A percentile compares a stretch with the other conserved stretches of the same genome.
Evolutionary conservation across 2,329 filamentous ascomycete genomes (phyloP).

Genomic region (Cladosporium sphaerospermum): DNA sequence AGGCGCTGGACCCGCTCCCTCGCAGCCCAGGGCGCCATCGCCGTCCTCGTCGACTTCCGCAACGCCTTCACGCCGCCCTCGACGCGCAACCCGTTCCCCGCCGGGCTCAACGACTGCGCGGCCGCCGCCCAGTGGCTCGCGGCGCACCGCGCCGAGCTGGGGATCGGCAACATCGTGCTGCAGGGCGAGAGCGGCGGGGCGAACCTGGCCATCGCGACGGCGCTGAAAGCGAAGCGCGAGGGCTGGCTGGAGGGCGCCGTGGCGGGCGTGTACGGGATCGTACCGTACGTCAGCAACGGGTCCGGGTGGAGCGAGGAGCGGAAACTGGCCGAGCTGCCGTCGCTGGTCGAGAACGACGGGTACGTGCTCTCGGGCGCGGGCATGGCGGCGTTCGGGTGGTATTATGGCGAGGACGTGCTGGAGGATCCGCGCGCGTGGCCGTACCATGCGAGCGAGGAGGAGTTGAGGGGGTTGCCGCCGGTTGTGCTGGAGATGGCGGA

Average conservation of each 20-base stretch:
- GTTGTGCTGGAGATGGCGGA: conserved; percentile 26
- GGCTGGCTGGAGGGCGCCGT: conserved; percentile 24
- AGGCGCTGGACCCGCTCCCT: conserved; percentile 23
- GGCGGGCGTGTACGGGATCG: conserved; percentile 23
- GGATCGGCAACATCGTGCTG: conserved; percentile 24
- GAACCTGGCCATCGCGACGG: conserved; percentile 25
- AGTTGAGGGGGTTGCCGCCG: conserved; percentile 26
- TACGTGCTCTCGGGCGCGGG: conserved; percentile 18
- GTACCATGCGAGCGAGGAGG: conserved; percentile 24
- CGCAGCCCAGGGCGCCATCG: conserved; percentile 20
- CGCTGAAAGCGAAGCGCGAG: conserved; percentile 25
- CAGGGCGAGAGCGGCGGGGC: conserved; percentile 29
- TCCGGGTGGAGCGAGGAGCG: conserved; percentile 17
- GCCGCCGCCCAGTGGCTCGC: conserved; percentile 22
- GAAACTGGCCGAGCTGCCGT: conserved; percentile 23
- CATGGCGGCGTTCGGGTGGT: conserved; percentile 18
- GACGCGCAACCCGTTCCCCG: conserved; percentile 24
- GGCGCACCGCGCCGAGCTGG: conserved; percentile 18
- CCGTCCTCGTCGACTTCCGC: conserved; percentile 28
- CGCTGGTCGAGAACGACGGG: conserved; percentile 24
- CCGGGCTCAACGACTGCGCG: conserved; percentile 26
- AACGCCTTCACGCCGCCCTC: conserved; percentile 23
- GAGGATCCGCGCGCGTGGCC: conserved; percentile 28
- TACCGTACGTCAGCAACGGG: conserved; percentile 24
- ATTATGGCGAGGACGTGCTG: conserved; percentile 20